Evolutionary conservation across 2,329 filamentous ascomycete genomes (phyloP), one percentile per base, ranked within the genome.

Genomic region (Fusarium tanahbumbuense): DNA sequence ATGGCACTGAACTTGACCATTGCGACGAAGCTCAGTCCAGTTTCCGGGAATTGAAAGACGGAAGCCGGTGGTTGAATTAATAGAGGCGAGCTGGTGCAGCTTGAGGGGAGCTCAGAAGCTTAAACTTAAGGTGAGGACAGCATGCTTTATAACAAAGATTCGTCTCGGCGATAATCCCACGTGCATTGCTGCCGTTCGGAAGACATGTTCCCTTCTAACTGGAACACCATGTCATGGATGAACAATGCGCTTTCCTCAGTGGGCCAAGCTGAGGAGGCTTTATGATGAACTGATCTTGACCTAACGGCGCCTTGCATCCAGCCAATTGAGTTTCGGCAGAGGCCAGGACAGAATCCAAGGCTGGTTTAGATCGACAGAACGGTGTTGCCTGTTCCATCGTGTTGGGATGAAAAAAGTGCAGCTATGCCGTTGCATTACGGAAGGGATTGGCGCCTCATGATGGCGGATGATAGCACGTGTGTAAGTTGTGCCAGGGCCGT

Each of bases 1-100:
- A 77, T 75, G 63, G 75, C 67, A 70, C 76, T 78, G 71, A 82
- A 67, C 75, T 79, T 83, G 71, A 76, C 77, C 72, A 80, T 82
- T 55, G 30, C 64, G 20, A 30, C 60, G 60, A 62, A 56, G 66
- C 64, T 64, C 44, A 42, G 6, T 46, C 53, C 50, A 50, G 32
- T 64, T 41, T 50, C 25, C 52, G 23, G 32, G 16, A 18, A 59
- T 59, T 64, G 30, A n/a, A 25, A 46, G 25, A 25, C 8, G 49
- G 23, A 56, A 55, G 45, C 67, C 55, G 32, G 37, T 53, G 57
- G 9, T 56, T 65, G 63, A 25, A 52, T 54, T 37, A 53, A 40
- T 40, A 53, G 53, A 37, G 32, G 49, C 59, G 58, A 61, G 57
- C 60, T 63, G 50, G 52, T 60, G 56, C 70, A 68, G 61, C 70